These are phyloP conservation scores for Plantago major DNA, from an alignment of 257 asterid species.

Conservation along the genomic window DNA sequence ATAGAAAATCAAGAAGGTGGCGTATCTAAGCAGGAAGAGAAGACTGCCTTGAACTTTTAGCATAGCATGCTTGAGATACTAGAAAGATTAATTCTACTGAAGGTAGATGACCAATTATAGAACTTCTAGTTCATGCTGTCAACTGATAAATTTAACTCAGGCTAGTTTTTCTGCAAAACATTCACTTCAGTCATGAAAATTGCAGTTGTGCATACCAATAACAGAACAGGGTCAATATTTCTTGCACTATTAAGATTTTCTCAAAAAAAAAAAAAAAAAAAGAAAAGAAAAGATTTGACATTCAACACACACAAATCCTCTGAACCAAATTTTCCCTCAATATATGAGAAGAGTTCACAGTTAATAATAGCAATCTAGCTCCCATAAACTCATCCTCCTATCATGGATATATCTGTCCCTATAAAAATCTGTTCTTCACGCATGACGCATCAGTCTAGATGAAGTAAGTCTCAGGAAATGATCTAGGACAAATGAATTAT, in stretches of 20 bases:
- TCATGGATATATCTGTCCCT: not conserved
- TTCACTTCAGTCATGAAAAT: no score
- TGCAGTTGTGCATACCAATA: not conserved
- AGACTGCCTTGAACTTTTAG: not conserved
- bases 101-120: no score
- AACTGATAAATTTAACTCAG: no score
- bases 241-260: conserved; percentile 11
- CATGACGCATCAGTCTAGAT: not conserved
- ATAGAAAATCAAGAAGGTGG: conserved; percentile 6
- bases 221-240: not conserved
- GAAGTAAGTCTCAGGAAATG: not conserved
- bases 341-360: not conserved
- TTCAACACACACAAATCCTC: conserved; percentile 1
- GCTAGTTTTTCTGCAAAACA: no score
- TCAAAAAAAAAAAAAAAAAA: no score
- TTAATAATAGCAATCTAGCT: not conserved
- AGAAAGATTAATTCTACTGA: not conserved
- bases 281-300: no score
- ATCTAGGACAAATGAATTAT: not conserved
- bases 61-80: not conserved
- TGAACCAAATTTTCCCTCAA: not conserved
- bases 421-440: not conserved
- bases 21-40: conserved; percentile 7
- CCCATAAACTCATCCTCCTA: not conserved
- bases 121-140: no score